These are phyloP conservation scores for Aspergillus conjunctus DNA, from an alignment of 495 filamentous ascomycete species.

Conservation along the genomic window DNA sequence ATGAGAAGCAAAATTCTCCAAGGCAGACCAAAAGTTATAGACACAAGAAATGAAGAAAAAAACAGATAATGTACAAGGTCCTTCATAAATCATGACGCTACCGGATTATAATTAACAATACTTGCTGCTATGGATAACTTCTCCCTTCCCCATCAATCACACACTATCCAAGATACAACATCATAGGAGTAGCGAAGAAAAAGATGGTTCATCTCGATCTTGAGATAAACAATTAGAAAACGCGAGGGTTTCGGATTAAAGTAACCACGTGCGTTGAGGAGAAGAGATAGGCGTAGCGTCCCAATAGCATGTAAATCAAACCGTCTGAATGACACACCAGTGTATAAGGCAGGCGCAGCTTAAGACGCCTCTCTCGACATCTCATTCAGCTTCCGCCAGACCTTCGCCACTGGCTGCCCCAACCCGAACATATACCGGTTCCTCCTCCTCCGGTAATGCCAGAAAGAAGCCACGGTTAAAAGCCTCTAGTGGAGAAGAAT, in stretches of 20 bases:
- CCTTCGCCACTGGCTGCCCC: neutral
- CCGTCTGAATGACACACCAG: conserved; percentile 6
- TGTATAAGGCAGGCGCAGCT: conserved; percentile 2
- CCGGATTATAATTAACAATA: conserved; percentile 29
- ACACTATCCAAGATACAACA: conserved; percentile 14
- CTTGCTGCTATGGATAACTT: conserved; percentile 15
- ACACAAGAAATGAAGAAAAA: conserved; percentile 11
- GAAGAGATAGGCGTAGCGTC: neutral
- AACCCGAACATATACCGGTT: conserved; percentile 2
- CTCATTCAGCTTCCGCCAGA: neutral
- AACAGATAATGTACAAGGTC: conserved; percentile 19
- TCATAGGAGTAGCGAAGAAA: conserved; percentile 1
- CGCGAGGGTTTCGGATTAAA: conserved; percentile 1
- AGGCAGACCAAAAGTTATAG: neutral
- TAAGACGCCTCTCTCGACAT: conserved; percentile 2
- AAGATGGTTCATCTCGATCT: neutral
- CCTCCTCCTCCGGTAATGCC: conserved; percentile 6
- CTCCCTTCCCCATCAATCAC: conserved; percentile 7
- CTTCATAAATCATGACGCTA: conserved; percentile 31
- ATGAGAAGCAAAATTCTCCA: neutral
- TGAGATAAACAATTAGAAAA: neutral
- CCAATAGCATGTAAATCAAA: conserved; percentile 18
- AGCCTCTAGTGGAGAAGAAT: conserved; percentile 1
- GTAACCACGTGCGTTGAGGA: neutral
- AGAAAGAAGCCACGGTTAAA: conserved; percentile 9